Conservation (phyloP, 768 basidiomycete species). For the Vishniacozyma victoriae region DNA sequence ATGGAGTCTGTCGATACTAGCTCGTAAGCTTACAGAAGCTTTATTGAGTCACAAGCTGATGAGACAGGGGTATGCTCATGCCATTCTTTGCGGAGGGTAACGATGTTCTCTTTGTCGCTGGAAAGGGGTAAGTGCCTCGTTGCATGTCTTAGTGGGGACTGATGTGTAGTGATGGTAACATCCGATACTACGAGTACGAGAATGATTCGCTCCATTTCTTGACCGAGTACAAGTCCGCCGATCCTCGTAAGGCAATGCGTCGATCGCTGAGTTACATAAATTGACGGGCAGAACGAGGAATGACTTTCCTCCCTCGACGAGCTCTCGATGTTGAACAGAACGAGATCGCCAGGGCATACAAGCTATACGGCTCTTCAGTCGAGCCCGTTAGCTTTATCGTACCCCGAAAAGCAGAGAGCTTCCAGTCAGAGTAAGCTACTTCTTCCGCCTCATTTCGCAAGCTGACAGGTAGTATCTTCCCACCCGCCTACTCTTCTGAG, state of each 20-base stretch:
- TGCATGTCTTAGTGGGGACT: not conserved
- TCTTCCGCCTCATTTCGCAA: too few species aligned
- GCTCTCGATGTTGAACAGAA: slow-evolving; percentile 82
- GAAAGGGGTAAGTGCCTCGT: slow-evolving; percentile 64
- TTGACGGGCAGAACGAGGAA: slow-evolving; percentile 62
- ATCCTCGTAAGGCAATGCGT: slow-evolving; percentile 55
- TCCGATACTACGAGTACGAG: slow-evolving; percentile 85
- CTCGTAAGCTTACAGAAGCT: slow-evolving; percentile 49
- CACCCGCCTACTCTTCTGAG: slow-evolving; percentile 76
- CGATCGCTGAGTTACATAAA: not conserved
- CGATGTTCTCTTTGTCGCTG: slow-evolving; percentile 82
- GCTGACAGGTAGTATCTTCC: slow-evolving; percentile 85
- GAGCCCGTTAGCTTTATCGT: slow-evolving; percentile 95
- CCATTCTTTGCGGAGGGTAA: slow-evolving; percentile 92
- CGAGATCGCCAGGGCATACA: slow-evolving; percentile 93
- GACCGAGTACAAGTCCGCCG: slow-evolving; percentile 77
- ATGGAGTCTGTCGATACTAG: slow-evolving; percentile 77
- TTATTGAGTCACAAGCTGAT: slow-evolving; percentile 10
- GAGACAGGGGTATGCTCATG: slow-evolving; percentile 71
- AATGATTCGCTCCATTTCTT: slow-evolving; percentile 65
- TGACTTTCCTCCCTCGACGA: slow-evolving; percentile 92
- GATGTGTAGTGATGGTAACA: slow-evolving; percentile 77
- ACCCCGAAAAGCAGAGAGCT: slow-evolving; percentile 85
- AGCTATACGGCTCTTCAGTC: slow-evolving; percentile 64
- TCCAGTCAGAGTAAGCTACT: slow-evolving; percentile 69